phyloP scores from a whole-genome alignment of 2,329 filamentous ascomycete genomes.

The Aspergillus ruber region DNA sequence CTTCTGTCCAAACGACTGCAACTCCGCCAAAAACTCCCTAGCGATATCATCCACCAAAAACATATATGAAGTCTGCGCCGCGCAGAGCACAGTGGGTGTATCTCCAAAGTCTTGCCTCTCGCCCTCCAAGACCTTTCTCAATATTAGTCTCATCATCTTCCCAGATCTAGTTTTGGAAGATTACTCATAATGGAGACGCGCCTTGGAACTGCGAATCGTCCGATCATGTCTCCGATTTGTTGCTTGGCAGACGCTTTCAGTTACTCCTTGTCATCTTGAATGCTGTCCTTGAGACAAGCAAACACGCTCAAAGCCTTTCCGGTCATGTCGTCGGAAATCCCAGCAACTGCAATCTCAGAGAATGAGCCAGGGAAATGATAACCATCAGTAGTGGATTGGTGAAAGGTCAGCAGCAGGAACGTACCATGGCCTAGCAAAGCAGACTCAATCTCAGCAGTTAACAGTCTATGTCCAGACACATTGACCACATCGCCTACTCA shows the following conservation, averaged over 20 bases:
- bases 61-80: constrained; percentile 9
- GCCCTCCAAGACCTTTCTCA: constrained; percentile 44
- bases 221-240: constrained; percentile 64
- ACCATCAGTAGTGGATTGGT: no score
- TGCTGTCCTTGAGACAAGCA: no score
- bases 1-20: constrained; percentile 8
- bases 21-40: constrained; percentile 4
- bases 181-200: constrained; percentile 79
- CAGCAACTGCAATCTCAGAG: no score
- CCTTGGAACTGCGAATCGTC: constrained; percentile 89
- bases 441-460: no score
- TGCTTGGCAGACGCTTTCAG: constrained; percentile 69
- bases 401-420: no score
- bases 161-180: constrained; percentile 87
- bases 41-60: constrained; percentile 10
- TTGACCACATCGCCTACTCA: no score
- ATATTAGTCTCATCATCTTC: constrained; percentile 93
- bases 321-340: no score
- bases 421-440: no score
- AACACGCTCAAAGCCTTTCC: no score
- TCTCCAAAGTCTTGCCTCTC: background rate
- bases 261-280: no score
- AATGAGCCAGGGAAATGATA: no score
- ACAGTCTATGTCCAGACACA: no score
- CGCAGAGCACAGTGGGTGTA: constrained; percentile 1